These are phyloP conservation scores for Speleostelium caveatum DNA, from an alignment of 78 protist genomes.

Conservation along the genomic window DNA sequence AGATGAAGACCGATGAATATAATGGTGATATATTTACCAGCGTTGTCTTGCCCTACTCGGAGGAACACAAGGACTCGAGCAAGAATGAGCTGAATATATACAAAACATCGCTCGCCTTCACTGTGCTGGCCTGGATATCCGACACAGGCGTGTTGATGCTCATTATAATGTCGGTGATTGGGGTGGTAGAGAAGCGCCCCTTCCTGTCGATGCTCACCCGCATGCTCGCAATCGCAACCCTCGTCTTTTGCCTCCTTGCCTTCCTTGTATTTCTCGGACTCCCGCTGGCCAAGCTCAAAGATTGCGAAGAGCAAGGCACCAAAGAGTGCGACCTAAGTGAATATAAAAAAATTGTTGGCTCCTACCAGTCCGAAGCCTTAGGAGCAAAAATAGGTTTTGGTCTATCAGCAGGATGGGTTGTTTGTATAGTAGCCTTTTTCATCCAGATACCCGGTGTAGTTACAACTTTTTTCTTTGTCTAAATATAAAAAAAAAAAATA, in stretches of 20 bases:
- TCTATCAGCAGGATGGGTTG: background rate
- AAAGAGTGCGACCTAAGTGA: background rate
- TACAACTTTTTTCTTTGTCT: background rate
- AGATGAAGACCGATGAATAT: background rate
- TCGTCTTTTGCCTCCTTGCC: background rate
- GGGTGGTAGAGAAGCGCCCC: background rate
- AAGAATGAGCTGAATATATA: background rate
- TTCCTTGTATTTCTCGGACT: constrained; percentile 1
- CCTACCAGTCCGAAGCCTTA: background rate
- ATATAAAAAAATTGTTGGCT: background rate
- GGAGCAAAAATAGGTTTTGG: background rate
- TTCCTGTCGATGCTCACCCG: background rate
- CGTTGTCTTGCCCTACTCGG: background rate
- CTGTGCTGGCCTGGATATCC: background rate
- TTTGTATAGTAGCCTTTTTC: background rate
- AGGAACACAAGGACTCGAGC: background rate
- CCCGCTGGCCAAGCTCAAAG: background rate
- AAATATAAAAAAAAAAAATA: no score
- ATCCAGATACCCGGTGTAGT: background rate
- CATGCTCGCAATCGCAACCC: background rate
- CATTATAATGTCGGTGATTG: background rate
- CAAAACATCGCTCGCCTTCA: background rate
- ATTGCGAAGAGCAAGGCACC: background rate
- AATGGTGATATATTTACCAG: background rate
- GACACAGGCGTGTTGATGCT: no score